Conservation (phyloP, 2,329 filamentous ascomycete species). For the Paecilomyces dactylethromorphus region DNA sequence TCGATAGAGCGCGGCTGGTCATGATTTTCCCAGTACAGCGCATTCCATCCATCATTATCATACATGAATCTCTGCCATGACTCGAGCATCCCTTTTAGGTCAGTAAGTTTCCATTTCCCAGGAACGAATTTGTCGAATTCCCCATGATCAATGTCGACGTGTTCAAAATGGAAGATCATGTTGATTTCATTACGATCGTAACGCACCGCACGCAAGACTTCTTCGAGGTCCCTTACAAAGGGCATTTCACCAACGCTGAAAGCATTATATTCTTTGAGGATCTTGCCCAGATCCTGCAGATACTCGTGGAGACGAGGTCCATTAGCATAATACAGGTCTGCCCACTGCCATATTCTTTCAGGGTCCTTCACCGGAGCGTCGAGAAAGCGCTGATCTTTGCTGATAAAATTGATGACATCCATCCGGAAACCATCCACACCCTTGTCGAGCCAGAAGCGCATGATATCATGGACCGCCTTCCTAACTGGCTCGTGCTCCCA, state of each 20-base stretch:
- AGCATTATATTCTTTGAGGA: conserved; percentile 51
- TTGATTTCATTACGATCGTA: conserved; percentile 55
- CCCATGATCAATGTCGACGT: conserved; percentile 55
- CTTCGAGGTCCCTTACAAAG: conserved; percentile 39
- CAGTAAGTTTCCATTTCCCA: conserved; percentile 42
- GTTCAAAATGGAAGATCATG: conserved; percentile 70
- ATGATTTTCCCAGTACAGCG: conserved; percentile 61
- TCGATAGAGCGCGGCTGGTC: conserved; percentile 58
- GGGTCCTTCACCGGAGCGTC: conserved; percentile 31
- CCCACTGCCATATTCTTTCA: conserved; percentile 26
- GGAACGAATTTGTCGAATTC: conserved; percentile 45
- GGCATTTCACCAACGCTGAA: conserved; percentile 60
- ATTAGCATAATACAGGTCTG: conserved; percentile 44
- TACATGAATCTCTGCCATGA: conserved; percentile 57
- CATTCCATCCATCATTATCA: conserved; percentile 57
- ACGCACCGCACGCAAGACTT: conserved; percentile 49
- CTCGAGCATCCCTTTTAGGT: conserved; percentile 47
- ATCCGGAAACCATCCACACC: conserved; percentile 70
- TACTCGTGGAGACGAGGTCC: conserved; percentile 55
- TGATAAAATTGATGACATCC: conserved; percentile 68
- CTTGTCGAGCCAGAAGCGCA: conserved; percentile 72
- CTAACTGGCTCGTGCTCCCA: conserved; percentile 68
- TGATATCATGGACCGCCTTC: conserved; percentile 63
- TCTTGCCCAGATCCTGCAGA: conserved; percentile 46
- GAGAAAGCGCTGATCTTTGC: conserved; percentile 53